Evolutionary conservation across 1,139 yeast species (phyloP), one percentile per base, ranked within the genome.

Genomic region (Suhomyces kunorum): DNA sequence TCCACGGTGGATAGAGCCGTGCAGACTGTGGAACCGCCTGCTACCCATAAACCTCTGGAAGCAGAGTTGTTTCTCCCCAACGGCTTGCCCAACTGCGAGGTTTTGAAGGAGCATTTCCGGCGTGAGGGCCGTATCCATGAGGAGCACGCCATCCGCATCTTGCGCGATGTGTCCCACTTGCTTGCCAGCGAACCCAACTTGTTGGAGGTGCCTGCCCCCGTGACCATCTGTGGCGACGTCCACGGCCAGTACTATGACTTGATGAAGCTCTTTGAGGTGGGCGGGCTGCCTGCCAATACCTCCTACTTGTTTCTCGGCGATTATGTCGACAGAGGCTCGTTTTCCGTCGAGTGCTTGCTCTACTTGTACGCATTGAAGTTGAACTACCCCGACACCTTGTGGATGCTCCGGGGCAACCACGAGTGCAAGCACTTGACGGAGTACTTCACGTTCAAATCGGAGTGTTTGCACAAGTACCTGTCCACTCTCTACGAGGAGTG

Each of bases 231-330:
- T 67, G 98, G 98, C 39, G 98, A 92, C 62, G 77, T 92, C 20
- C 98, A 92, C 62, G 98, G 98, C 7, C 98, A 92, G 61, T 88
- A 80, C 63, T 92, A 79, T 58, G 98, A 92, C 63, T 72, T 92
- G 52, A 76, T 90, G 80, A 90, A 90, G 63, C 66, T 92, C 37
- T 88, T 92, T 60, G 98, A 92, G 59, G 95, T 90, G 18, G 96
- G 97, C 27, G 98, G 98, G 2, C 83, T 84, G 57, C 97, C 98
- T 3, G 74, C 72, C 12, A 67, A 60, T 25, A 85, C 95, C 0
- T 76, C 87, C 11, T 92, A 89, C 60, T 68, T 92, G 44, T 92
- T 92, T 55, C 66, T 92, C 46, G 98, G 98, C 13, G 98, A 92
- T 63, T 92, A 92, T 57, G 98, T 92, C 24, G 98, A 92, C 64